Conservation (phyloP, 441 rosid genomes). For the Manihot esculenta region DNA sequence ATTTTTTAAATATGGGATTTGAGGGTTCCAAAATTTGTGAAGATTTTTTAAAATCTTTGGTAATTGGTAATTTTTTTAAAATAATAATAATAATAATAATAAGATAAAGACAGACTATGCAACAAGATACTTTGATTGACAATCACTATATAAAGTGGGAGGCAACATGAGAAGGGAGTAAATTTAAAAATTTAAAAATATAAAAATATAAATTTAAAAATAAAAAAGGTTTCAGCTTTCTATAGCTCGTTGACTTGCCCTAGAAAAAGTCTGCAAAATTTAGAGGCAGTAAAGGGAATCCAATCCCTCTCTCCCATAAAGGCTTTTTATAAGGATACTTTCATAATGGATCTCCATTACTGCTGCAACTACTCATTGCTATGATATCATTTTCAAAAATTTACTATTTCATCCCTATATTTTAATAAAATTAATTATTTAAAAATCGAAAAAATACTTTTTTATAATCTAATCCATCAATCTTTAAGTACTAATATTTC, state of each 20-base stretch:
- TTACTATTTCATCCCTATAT: too few relatives aligned
- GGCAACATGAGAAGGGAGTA: constrained; percentile 32
- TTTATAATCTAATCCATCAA: too few relatives aligned
- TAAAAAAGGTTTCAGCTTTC: constrained; percentile 37
- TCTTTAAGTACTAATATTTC: too few relatives aligned
- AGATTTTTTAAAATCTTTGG: neutral
- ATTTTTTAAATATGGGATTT: too few relatives aligned
- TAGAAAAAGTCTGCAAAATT: constrained; percentile 53
- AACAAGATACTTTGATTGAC: too few relatives aligned
- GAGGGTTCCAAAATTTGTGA: constrained; percentile 5
- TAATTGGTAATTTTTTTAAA: neutral
- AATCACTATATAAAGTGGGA: constrained; percentile 36
- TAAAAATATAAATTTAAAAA: neutral
- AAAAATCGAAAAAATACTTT: too few relatives aligned
- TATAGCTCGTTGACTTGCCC: constrained; percentile 54
- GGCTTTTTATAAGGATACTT: constrained; percentile 26
- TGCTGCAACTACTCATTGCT: too few relatives aligned
- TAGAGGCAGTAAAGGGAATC: constrained; percentile 48
- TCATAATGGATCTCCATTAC: constrained; percentile 34
- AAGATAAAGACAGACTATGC: neutral
- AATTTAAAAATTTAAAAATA: too few relatives aligned
- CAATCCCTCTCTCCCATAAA: constrained; percentile 31
- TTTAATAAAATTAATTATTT: too few relatives aligned
- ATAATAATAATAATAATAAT: neutral
- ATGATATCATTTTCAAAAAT: too few relatives aligned